Percentiles rank a stretch among this genome's conserved stretches.
phyloP scores from a whole-genome alignment of 108 stramenopile genomes.

The Cyclotella choctawhatcheeana region DNA sequence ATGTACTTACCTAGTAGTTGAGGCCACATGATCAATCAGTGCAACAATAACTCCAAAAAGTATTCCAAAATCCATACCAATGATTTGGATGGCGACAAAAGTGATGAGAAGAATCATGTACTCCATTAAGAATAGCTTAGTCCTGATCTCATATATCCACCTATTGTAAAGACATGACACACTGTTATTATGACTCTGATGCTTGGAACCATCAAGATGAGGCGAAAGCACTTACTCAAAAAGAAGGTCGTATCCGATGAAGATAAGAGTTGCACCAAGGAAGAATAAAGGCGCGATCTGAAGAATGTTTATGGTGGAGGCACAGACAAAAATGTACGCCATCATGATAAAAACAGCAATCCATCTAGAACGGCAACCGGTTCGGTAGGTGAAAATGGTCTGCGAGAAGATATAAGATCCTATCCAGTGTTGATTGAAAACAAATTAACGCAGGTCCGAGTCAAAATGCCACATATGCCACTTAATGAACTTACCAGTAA shows the following conservation, averaged over 20 bases:
- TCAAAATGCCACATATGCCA: not conserved
- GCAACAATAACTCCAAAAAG: conserved; percentile 62
- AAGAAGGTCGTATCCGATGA: conserved; percentile 55
- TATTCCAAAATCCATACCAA: conserved; percentile 56
- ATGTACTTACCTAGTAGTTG: no score
- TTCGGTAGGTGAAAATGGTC: conserved; percentile 96
- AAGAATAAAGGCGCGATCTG: conserved; percentile 59
- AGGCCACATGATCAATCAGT: conserved; percentile 79
- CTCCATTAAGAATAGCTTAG: conserved; percentile 47
- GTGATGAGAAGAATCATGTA: conserved; percentile 46
- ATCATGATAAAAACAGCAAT: conserved; percentile 79
- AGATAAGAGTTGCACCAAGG: conserved; percentile 55
- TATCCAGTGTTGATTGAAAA: not conserved
- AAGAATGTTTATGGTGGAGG: conserved; percentile 73
- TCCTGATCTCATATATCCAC: conserved; percentile 49
- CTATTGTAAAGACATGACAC: no score
- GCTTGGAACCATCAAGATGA: no score
- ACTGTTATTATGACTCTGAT: no score
- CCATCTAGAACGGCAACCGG: conserved; percentile 71
- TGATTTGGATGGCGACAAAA: conserved; percentile 53
- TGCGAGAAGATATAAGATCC: conserved; percentile 97
- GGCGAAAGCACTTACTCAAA: no score
- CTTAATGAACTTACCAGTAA: conserved; percentile 59
- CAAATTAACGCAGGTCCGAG: conserved; percentile 10
- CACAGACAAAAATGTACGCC: conserved; percentile 62